Percentiles rank a stretch among this genome's conserved stretches.
These are phyloP conservation scores for Talaromyces sp. DNA, from an alignment of 2,329 filamentous ascomycete genomes.

Conservation along the genomic window DNA sequence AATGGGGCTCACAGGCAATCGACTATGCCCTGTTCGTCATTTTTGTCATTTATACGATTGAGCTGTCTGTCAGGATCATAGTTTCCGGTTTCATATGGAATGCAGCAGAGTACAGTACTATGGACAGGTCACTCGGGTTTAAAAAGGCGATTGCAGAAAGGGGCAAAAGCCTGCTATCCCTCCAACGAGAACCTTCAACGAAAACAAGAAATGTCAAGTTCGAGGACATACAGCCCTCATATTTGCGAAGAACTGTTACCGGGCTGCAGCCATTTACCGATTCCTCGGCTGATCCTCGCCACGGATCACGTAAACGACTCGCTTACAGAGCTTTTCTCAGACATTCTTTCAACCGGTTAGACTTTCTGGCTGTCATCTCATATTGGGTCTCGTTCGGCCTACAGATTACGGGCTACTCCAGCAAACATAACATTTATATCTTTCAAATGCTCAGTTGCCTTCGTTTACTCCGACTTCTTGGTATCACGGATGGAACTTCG, in stretches of 20 bases:
- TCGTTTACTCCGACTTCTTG: constrained; percentile 84
- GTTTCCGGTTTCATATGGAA: constrained; percentile 94
- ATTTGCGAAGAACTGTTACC: constrained; percentile 69
- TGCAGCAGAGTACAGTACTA: constrained; percentile 84
- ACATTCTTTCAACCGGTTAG: constrained; percentile 91
- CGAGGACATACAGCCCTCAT: constrained; percentile 47
- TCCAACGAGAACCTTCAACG: constrained; percentile 67
- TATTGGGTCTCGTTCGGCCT: constrained; percentile 90
- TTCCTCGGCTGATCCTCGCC: constrained; percentile 59
- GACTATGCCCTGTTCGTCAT: constrained; percentile 79
- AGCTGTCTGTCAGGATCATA: constrained; percentile 76
- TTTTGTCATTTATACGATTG: constrained; percentile 85
- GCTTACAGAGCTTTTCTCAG: constrained; percentile 88
- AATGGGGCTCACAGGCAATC: constrained; percentile 63
- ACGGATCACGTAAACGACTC: constrained; percentile 79
- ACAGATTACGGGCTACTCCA: constrained; percentile 65
- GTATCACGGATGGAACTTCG: constrained; percentile 87
- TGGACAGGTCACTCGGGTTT: constrained; percentile 72
- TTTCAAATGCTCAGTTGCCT: constrained; percentile 97
- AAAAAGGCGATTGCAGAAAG: constrained; percentile 71
- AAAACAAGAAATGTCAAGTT: constrained; percentile 48
- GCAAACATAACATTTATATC: constrained; percentile 69
- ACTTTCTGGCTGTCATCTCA: constrained; percentile 89
- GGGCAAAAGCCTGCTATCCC: constrained; percentile 74
- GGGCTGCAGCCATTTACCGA: constrained; percentile 64